These are phyloP conservation scores for Debaryomycetaceae sp. DNA, from an alignment of 1,139 yeast species.

Conservation along the genomic window DNA sequence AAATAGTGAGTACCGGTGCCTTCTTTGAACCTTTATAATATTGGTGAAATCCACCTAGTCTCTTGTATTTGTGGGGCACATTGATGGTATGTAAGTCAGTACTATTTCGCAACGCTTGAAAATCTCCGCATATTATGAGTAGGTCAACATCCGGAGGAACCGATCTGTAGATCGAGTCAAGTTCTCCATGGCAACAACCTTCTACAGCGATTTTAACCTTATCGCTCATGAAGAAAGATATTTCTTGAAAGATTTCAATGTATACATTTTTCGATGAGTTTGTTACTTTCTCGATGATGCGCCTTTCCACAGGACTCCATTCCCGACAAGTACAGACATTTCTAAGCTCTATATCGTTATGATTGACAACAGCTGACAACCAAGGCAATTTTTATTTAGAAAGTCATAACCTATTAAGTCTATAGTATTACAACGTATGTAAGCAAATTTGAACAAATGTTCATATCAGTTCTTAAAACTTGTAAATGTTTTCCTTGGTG, in stretches of 20 bases:
- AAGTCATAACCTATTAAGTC: no score
- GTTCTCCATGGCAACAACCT: constrained; percentile 93
- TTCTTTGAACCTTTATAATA: constrained; percentile 58
- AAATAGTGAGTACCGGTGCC: constrained; percentile 78
- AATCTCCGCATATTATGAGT: constrained; percentile 83
- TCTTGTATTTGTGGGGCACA: constrained; percentile 53
- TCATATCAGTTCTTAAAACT: constrained; percentile 50
- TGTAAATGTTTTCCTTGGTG: constrained; percentile 83
- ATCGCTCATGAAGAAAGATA: no score
- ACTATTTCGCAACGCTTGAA: constrained; percentile 63
- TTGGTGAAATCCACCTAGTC: constrained; percentile 72
- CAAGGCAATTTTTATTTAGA: no score
- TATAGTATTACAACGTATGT: no score
- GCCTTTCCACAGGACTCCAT: no score
- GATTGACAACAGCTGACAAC: no score
- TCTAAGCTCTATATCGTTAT: no score
- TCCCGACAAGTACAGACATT: no score
- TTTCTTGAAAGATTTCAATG: no score
- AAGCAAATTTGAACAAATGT: no score
- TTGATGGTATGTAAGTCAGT: constrained; percentile 67
- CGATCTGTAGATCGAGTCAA: constrained; percentile 53
- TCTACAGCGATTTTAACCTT: constrained; percentile 59
- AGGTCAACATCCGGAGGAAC: constrained; percentile 48
- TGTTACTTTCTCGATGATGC: no score
- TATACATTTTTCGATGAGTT: no score